These are phyloP conservation scores for Hypoxylon sp. DNA, from an alignment of 2,329 filamentous ascomycete genomes.

Conservation along the genomic window DNA sequence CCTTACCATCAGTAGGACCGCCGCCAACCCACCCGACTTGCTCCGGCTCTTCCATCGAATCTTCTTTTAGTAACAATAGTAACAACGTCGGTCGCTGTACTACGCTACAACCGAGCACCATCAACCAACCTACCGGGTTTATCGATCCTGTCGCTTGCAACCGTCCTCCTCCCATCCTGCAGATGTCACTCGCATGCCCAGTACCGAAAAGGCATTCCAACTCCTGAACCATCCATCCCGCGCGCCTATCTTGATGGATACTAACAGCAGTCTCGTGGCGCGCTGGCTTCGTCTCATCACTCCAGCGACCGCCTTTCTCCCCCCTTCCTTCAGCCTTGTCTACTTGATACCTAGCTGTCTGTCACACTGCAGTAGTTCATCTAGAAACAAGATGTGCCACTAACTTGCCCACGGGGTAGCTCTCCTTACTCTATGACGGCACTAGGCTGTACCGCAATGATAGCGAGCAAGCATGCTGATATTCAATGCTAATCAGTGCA, in stretches of 20 bases:
- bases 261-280: conserved; percentile 16
- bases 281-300: conserved; percentile 8
- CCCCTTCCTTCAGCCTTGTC: conserved; percentile 40
- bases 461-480: conserved; percentile 19
- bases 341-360: conserved; percentile 37
- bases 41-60: conserved; percentile 40
- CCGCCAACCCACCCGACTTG: conserved; percentile 35
- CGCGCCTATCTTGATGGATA: conserved; percentile 22
- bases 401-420: conserved; percentile 28
- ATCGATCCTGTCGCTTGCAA: conserved; percentile 30
- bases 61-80: conserved; percentile 32
- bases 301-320: conserved; percentile 12
- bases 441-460: conserved; percentile 20
- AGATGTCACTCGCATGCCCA: conserved; percentile 33
- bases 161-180: conserved; percentile 23
- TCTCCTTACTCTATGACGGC: conserved; percentile 13
- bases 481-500: conserved; percentile 7
- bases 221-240: conserved; percentile 27
- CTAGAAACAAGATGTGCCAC: conserved; percentile 34
- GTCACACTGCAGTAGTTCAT: conserved; percentile 43
- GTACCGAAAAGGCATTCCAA: conserved; percentile 24
- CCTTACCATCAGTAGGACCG: conserved; percentile 28
- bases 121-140: conserved; percentile 41
- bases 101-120: conserved; percentile 34
- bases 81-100: conserved; percentile 28